phyloP scores from a whole-genome alignment of 140 eudicot species.

The Ambrosia hybrid region DNA sequence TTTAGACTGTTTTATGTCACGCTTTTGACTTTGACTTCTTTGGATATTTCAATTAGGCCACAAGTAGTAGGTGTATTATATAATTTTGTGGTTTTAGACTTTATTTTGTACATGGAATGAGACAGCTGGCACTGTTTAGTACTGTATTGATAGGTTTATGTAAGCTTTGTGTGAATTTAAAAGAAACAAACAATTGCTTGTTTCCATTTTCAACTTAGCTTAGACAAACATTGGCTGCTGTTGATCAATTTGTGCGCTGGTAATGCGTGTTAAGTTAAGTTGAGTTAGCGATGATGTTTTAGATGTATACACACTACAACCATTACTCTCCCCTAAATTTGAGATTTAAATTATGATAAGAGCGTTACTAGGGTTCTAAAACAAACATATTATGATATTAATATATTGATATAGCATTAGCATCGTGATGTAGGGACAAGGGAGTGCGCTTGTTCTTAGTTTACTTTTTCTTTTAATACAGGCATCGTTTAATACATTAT shows the following conservation, averaged over 20 bases:
- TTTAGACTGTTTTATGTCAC: constrained; percentile 6
- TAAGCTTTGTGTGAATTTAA: neutral
- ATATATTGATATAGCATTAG: neutral
- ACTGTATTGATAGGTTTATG: neutral
- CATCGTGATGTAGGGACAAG: neutral
- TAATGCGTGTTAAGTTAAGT: neutral
- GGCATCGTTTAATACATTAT: neutral
- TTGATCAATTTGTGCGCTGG: neutral
- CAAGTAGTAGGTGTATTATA: neutral
- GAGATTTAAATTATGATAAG: neutral
- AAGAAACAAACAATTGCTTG: neutral
- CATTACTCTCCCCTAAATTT: neutral
- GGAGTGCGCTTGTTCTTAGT: neutral
- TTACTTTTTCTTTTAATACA: neutral
- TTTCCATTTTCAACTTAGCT: neutral
- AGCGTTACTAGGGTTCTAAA: neutral
- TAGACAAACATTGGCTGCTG: neutral
- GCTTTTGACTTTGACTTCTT: neutral
- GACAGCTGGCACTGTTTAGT: neutral
- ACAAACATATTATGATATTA: constrained; percentile 2
- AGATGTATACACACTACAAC: neutral
- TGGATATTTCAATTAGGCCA: neutral
- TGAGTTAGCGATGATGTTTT: constrained; percentile 5
- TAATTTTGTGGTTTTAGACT: neutral
- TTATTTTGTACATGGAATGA: neutral